Evolutionary conservation across 1,284 basidiomycete species (phyloP).

Genomic region (Lentinus polychrous): DNA sequence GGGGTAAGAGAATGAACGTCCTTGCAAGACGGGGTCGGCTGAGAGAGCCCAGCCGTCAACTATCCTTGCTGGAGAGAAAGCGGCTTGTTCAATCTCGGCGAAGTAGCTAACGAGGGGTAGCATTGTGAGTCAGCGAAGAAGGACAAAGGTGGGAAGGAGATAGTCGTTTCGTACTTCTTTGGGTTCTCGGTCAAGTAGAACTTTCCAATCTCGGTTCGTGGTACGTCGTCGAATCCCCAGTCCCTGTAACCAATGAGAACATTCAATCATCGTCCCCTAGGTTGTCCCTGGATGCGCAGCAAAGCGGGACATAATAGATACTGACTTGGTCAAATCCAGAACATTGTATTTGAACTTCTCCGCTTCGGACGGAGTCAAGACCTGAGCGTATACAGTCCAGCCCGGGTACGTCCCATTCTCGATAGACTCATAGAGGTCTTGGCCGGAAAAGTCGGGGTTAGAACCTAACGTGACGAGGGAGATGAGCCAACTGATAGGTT

Average conservation of each 20-base stretch:
- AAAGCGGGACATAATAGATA: not conserved
- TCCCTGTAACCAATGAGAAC: constrained; percentile 9
- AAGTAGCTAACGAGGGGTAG: no score
- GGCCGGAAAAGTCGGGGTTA: constrained; percentile 75
- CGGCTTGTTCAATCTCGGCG: constrained; percentile 79
- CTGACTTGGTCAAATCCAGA: constrained; percentile 79
- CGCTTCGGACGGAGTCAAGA: constrained; percentile 82
- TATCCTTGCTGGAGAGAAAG: constrained; percentile 81
- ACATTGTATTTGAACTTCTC: constrained; percentile 75
- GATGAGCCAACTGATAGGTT: not conserved
- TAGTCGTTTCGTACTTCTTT: constrained; percentile 52
- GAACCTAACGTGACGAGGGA: constrained; percentile 1
- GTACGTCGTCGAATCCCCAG: constrained; percentile 34
- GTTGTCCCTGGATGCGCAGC: not conserved
- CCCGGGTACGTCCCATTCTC: constrained; percentile 68
- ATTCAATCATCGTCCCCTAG: constrained; percentile 29
- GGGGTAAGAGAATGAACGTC: constrained; percentile 36
- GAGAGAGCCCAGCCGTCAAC: constrained; percentile 37
- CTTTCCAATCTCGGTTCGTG: constrained; percentile 76
- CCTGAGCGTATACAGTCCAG: constrained; percentile 81
- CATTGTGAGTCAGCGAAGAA: no score
- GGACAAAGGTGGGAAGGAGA: no score
- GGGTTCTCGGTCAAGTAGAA: constrained; percentile 83
- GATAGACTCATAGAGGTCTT: constrained; percentile 75
- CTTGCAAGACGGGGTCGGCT: constrained; percentile 38